phyloP scores from a whole-genome alignment of 2,329 filamentous ascomycete genomes.

The Meredithiella fracta region DNA sequence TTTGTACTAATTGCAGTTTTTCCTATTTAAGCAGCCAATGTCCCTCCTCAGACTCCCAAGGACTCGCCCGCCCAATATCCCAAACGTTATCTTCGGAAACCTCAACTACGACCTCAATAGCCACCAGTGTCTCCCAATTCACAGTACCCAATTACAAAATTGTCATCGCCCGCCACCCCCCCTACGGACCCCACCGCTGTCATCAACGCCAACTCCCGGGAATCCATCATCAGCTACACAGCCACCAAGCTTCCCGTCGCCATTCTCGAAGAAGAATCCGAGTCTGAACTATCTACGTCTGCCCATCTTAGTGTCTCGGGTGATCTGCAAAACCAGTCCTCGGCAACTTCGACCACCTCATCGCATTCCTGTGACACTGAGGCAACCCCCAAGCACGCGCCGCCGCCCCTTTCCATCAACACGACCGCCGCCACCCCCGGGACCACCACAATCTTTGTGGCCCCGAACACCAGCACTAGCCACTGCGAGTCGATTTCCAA shows the following conservation, averaged over 20 bases:
- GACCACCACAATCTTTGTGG: neutral
- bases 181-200: neutral
- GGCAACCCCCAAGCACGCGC: neutral
- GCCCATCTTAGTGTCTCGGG: slow-evolving; percentile 6
- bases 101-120: neutral
- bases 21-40: too few relatives aligned
- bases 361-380: neutral
- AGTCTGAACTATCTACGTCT: slow-evolving; percentile 7
- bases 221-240: neutral
- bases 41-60: neutral
- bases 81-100: too few relatives aligned
- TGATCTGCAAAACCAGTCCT: slow-evolving; percentile 11
- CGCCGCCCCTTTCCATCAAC: slow-evolving; percentile 2
- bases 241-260: slow-evolving; percentile 7
- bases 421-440: neutral
- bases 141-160: neutral
- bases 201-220: neutral
- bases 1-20: too few relatives aligned
- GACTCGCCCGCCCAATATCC: too few relatives aligned
- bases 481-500: neutral
- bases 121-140: neutral
- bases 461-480: neutral
- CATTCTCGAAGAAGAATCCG: slow-evolving; percentile 10
- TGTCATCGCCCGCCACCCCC: neutral
- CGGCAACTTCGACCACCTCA: slow-evolving; percentile 9